Percentiles rank a stretch among this genome's conserved stretches.
Conservation (phyloP, 768 basidiomycete genomes). For the Lactarius evosmus region DNA sequence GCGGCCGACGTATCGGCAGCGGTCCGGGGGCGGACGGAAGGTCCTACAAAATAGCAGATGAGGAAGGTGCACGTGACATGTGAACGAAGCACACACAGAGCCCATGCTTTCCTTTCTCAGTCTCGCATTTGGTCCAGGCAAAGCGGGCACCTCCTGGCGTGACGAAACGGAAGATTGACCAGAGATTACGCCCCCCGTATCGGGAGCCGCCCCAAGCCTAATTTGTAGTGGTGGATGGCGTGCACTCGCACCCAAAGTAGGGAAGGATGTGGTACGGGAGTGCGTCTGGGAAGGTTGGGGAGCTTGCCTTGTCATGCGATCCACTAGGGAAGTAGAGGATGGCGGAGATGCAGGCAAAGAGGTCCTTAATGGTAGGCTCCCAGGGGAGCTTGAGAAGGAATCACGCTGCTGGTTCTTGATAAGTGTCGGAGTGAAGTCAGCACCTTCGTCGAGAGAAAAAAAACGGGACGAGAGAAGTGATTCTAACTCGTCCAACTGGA, state of each 20-base stretch:
- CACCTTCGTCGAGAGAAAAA: slow-evolving; percentile 61
- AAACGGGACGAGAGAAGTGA: slow-evolving; percentile 72
- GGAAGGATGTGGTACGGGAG: slow-evolving; percentile 40
- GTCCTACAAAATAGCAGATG: slow-evolving; percentile 31
- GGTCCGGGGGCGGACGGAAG: slow-evolving; percentile 40
- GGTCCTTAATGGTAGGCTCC: slow-evolving; percentile 41
- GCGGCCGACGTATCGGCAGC: slow-evolving; percentile 45
- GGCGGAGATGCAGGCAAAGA: slow-evolving; percentile 49
- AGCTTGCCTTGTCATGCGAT: slow-evolving; percentile 37
- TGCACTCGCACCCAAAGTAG: slow-evolving; percentile 37
- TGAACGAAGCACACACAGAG: slow-evolving; percentile 33
- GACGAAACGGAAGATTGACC: slow-evolving; percentile 43
- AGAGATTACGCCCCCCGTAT: slow-evolving; percentile 36
- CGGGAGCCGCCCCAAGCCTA: slow-evolving; percentile 19
- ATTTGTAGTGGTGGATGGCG: slow-evolving; percentile 38
- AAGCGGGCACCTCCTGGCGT: slow-evolving; percentile 26
- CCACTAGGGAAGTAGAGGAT: slow-evolving; percentile 37
- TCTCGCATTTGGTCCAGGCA: slow-evolving; percentile 36
- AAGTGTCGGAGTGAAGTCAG: slow-evolving; percentile 69
- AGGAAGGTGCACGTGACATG: slow-evolving; percentile 5
- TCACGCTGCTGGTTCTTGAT: slow-evolving; percentile 61
- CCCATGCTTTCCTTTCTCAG: slow-evolving; percentile 50
- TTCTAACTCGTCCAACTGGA: slow-evolving; percentile 75
- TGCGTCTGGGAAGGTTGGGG: slow-evolving; percentile 36
- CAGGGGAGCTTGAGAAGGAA: slow-evolving; percentile 45